A percentile compares a stretch with the other conserved stretches of the same genome.
These are phyloP conservation scores for Candida albicans DNA, from an alignment of 1,139 yeast species.

Conservation along the genomic window DNA sequence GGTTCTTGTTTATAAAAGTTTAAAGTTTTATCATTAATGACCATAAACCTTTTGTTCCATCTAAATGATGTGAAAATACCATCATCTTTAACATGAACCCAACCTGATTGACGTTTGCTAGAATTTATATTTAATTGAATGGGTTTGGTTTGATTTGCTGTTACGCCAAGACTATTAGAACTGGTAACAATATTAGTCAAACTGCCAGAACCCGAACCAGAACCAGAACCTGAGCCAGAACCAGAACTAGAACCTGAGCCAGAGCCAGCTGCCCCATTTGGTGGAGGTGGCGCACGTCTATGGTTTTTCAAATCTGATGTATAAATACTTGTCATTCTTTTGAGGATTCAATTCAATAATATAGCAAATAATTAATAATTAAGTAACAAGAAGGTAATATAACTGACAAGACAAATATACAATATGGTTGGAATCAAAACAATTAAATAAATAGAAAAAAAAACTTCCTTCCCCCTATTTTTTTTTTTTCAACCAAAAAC, in stretches of 20 bases:
- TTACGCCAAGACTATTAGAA: conserved; percentile 5
- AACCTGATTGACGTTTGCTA: conserved; percentile 54
- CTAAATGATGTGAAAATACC: conserved; percentile 77
- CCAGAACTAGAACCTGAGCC: too few species aligned
- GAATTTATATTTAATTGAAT: conserved; percentile 26
- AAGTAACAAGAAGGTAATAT: conserved; percentile 64
- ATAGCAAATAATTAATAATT: neutral
- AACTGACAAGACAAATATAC: too few species aligned
- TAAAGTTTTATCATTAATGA: conserved; percentile 71
- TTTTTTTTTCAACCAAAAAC: too few species aligned
- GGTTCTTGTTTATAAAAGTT: conserved; percentile 75
- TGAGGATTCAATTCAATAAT: neutral
- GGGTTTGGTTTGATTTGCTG: conserved; percentile 14
- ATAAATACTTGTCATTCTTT: conserved; percentile 49
- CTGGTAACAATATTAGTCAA: neutral
- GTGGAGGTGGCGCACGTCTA: conserved; percentile 48
- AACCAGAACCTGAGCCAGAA: too few species aligned
- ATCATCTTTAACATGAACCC: conserved; percentile 92
- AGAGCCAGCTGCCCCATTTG: neutral
- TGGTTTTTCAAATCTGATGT: conserved; percentile 47
- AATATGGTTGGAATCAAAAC: too few species aligned
- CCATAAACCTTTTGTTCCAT: conserved; percentile 88
- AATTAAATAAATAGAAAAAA: too few species aligned
- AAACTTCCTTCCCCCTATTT: too few species aligned
- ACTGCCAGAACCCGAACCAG: too few species aligned